Conservation (phyloP, 2,329 filamentous ascomycete genomes). For the Juglanconis juglandina region DNA sequence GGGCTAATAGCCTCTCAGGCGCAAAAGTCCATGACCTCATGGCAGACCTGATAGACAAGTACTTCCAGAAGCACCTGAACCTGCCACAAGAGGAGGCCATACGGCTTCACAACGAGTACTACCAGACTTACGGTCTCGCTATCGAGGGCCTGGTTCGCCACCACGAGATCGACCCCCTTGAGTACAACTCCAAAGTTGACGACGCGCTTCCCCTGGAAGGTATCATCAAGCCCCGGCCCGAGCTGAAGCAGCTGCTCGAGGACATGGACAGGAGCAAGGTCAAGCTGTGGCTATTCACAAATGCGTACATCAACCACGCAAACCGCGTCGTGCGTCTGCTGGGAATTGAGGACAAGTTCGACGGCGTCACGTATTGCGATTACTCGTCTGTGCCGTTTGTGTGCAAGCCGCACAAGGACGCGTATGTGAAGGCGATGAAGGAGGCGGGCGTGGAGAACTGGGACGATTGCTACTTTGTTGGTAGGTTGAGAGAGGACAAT, state of each 20-base stretch:
- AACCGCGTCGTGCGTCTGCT: conserved; percentile 77
- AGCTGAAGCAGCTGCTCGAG: conserved; percentile 71
- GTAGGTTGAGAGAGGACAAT: conserved; percentile 47
- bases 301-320: conserved; percentile 88
- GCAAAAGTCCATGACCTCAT: conserved; percentile 85
- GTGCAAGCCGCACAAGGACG: conserved; percentile 80
- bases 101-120: conserved; percentile 85
- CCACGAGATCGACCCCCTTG: conserved; percentile 90
- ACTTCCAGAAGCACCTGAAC: conserved; percentile 66
- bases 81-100: conserved; percentile 75
- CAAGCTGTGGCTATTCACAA: conserved; percentile 90
- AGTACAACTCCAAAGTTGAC: conserved; percentile 92
- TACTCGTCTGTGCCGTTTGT: conserved; percentile 71
- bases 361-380: conserved; percentile 93
- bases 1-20: conserved; percentile 41
- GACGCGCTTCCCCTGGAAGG: conserved; percentile 86
- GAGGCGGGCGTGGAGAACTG: conserved; percentile 69
- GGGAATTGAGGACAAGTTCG: conserved; percentile 82
- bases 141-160: conserved; percentile 92
- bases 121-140: conserved; percentile 92
- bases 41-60: conserved; percentile 71
- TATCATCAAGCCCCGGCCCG: conserved; percentile 74
- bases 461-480: conserved; percentile 86
- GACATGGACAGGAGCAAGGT: conserved; percentile 83
- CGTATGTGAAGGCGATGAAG: conserved; percentile 85